These are phyloP conservation scores for Neurospora tetrasperma DNA, from an alignment of 495 filamentous ascomycete species.

Conservation along the genomic window DNA sequence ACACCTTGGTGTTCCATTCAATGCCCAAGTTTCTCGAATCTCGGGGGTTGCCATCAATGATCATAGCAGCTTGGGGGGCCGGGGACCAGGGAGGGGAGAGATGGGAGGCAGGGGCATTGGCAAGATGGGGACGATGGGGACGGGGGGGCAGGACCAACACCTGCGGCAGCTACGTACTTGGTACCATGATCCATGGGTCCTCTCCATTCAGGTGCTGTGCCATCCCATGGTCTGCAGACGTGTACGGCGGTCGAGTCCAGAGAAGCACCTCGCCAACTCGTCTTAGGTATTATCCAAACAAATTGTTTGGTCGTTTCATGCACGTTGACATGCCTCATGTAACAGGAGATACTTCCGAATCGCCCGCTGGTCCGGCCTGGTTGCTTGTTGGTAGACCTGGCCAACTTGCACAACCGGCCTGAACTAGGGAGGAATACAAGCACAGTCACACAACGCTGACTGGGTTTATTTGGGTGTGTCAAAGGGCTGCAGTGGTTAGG, in stretches of 20 bases:
- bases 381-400: background rate
- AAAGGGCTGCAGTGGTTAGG: background rate
- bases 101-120: background rate
- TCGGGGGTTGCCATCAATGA: background rate
- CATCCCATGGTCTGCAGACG: background rate
- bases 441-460: slow-evolving; percentile 16
- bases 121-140: background rate
- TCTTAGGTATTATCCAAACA: background rate
- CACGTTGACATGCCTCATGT: background rate
- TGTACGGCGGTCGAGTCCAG: background rate
- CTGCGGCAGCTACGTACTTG: background rate
- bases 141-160: background rate
- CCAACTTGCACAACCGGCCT: background rate
- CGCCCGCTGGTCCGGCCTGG: background rate
- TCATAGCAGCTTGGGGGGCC: background rate
- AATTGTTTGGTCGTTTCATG: background rate
- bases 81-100: background rate
- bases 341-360: background rate
- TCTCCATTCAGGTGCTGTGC: background rate
- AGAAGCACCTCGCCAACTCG: background rate
- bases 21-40: background rate
- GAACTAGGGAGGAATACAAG: slow-evolving; percentile 12
- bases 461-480: background rate
- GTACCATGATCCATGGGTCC: background rate
- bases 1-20: background rate